These are phyloP conservation scores for Penicillium sp. DNA, from an alignment of 2,329 filamentous ascomycete genomes.

Conservation along the genomic window DNA sequence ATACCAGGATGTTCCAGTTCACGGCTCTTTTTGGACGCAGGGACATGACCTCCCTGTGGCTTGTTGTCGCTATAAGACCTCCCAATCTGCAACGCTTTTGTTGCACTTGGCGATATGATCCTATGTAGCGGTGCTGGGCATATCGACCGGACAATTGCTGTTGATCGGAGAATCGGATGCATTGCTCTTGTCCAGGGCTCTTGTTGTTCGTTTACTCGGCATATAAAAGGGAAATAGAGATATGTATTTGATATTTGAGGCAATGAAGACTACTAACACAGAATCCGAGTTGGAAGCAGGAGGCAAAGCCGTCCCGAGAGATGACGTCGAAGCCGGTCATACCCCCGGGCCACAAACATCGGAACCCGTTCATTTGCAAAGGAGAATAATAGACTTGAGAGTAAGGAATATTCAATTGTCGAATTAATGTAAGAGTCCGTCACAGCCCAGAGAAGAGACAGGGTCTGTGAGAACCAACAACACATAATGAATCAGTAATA, in stretches of 20 bases:
- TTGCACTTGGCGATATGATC: not conserved
- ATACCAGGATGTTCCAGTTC: slow-evolving; percentile 12
- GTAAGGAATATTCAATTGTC: not conserved
- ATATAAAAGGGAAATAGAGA: not conserved
- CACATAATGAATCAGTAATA: not conserved
- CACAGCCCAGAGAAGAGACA: not conserved
- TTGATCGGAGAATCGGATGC: not conserved
- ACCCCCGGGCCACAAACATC: not conserved
- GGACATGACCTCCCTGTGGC: not conserved
- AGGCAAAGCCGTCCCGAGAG: not conserved
- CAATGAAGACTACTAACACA: no score
- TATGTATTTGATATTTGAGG: not conserved
- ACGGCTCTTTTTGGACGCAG: slow-evolving; percentile 10
- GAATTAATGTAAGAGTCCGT: not conserved
- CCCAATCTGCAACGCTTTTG: not conserved
- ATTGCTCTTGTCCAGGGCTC: not conserved
- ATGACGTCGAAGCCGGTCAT: slow-evolving; percentile 13
- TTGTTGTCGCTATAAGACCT: slow-evolving; percentile 5
- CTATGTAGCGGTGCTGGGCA: no score
- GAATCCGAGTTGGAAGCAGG: no score
- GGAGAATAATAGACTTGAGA: no score
- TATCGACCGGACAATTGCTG: not conserved
- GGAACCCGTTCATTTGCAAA: not conserved
- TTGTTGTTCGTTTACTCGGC: not conserved
- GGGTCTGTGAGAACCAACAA: not conserved